These are phyloP conservation scores for Toxicodendron radicans DNA, from an alignment of 345 rosid genomes.

Conservation along the genomic window DNA sequence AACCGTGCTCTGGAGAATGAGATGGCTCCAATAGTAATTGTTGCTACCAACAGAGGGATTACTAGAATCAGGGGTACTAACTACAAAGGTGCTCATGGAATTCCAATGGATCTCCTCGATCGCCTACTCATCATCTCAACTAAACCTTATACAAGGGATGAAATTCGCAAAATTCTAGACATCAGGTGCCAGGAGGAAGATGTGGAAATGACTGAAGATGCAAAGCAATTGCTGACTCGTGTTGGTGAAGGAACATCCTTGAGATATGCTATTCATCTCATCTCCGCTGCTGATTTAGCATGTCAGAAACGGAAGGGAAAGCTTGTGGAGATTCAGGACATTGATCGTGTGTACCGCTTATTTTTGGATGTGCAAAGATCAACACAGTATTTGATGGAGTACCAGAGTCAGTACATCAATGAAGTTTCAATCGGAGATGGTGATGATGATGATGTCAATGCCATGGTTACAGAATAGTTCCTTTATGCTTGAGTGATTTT, in stretches of 20 bases:
- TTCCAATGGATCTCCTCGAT: conserved; percentile 93
- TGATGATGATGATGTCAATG: conserved; percentile 45
- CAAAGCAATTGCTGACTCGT: conserved; percentile 71
- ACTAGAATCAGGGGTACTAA: conserved; percentile 89
- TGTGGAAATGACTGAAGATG: conserved; percentile 82
- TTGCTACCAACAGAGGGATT: conserved; percentile 92
- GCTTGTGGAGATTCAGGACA: conserved; percentile 71
- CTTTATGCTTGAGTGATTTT: not conserved
- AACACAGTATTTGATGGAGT: conserved; percentile 87
- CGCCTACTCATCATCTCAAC: conserved; percentile 87
- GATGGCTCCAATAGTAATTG: conserved; percentile 94
- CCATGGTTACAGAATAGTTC: conserved; percentile 43
- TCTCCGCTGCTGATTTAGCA: conserved; percentile 74
- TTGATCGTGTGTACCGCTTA: conserved; percentile 68
- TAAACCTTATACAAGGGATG: conserved; percentile 75
- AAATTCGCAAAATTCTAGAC: conserved; percentile 75
- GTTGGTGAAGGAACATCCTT: conserved; percentile 86
- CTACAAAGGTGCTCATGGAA: conserved; percentile 93
- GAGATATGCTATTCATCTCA: conserved; percentile 91
- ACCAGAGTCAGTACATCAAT: conserved; percentile 81
- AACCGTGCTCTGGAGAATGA: conserved; percentile 96
- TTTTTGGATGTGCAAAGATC: conserved; percentile 95
- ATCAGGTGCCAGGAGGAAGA: conserved; percentile 96
- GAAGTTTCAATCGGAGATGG: conserved; percentile 47
- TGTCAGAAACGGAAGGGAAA: conserved; percentile 87